phyloP scores from a whole-genome alignment of 2,329 filamentous ascomycete species.

The Erysiphe pulchra region DNA sequence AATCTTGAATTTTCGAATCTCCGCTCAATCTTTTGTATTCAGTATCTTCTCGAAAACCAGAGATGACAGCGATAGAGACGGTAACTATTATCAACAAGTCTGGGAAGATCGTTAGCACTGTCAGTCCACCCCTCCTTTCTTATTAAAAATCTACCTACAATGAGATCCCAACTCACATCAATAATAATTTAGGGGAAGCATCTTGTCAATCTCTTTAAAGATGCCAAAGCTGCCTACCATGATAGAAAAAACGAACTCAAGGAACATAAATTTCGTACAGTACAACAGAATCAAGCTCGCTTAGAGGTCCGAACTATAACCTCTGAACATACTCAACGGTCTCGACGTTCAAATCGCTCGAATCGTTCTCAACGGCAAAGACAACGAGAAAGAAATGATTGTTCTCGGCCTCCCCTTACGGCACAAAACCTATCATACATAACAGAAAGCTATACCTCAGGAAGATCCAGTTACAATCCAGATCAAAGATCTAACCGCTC shows the following conservation, averaged over 20 bases:
- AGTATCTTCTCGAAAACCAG: slow-evolving; percentile 1
- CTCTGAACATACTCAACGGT: slow-evolving; percentile 9
- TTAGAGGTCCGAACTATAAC: slow-evolving; percentile 17
- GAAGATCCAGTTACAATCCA: slow-evolving; percentile 6
- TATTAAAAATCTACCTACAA: background rate
- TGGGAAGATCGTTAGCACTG: slow-evolving; percentile 73
- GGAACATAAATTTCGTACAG: slow-evolving; percentile 34
- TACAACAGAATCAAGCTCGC: slow-evolving; percentile 26
- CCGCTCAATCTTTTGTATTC: no score
- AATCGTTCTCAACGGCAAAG: slow-evolving; percentile 4
- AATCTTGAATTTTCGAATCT: no score
- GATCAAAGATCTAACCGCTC: slow-evolving; percentile 6
- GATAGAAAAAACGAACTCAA: slow-evolving; percentile 68
- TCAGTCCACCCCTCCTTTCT: slow-evolving; percentile 18
- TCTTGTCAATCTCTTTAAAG: slow-evolving; percentile 70
- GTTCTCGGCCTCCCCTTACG: slow-evolving; percentile 7
- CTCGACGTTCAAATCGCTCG: slow-evolving; percentile 12
- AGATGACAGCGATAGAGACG: slow-evolving; percentile 32
- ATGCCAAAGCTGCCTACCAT: slow-evolving; percentile 67
- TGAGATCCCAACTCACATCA: background rate
- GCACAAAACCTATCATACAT: slow-evolving; percentile 7
- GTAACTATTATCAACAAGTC: slow-evolving; percentile 80
- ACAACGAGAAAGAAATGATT: background rate
- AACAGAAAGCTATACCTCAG: slow-evolving; percentile 7
- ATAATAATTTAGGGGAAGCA: slow-evolving; percentile 46